Conservation (phyloP, 306 rosid genomes). For the Vigna angularis region DNA sequence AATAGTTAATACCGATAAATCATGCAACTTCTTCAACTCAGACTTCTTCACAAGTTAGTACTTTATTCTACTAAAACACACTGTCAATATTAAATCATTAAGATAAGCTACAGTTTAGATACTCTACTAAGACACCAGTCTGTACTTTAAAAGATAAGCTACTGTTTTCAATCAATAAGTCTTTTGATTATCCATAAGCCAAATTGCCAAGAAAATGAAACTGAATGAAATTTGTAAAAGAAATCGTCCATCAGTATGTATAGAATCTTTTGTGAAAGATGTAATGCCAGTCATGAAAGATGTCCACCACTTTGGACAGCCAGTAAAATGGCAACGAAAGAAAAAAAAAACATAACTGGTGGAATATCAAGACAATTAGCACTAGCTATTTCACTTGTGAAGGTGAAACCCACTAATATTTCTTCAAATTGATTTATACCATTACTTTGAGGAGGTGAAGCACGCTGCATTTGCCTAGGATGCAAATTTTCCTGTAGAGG, state of each 20-base stretch:
- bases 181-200: too few species aligned
- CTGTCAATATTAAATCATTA: neutral
- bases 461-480: slow-evolving; percentile 48
- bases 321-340: slow-evolving; percentile 24
- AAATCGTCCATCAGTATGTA: neutral
- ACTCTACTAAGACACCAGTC: slow-evolving; percentile 9
- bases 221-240: neutral
- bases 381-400: slow-evolving; percentile 30
- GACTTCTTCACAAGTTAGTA: neutral
- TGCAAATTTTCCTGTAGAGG: slow-evolving; percentile 67
- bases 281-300: slow-evolving; percentile 33
- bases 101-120: slow-evolving; percentile 5
- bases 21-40: slow-evolving; percentile 12
- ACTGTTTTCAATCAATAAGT: neutral
- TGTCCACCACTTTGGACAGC: neutral
- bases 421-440: slow-evolving; percentile 53
- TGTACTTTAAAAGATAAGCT: neutral
- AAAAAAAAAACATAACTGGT: slow-evolving; percentile 10
- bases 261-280: slow-evolving; percentile 15
- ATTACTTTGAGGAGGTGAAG: slow-evolving; percentile 47
- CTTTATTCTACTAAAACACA: slow-evolving; percentile 28
- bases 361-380: slow-evolving; percentile 30
- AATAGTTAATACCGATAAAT: slow-evolving; percentile 4
- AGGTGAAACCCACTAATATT: slow-evolving; percentile 11
- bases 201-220: too few species aligned